Percentiles rank a stretch among this genome's conserved stretches.
Evolutionary conservation across 179 eudicot species (phyloP).

Genomic region (Sideroxylon spinosum): DNA sequence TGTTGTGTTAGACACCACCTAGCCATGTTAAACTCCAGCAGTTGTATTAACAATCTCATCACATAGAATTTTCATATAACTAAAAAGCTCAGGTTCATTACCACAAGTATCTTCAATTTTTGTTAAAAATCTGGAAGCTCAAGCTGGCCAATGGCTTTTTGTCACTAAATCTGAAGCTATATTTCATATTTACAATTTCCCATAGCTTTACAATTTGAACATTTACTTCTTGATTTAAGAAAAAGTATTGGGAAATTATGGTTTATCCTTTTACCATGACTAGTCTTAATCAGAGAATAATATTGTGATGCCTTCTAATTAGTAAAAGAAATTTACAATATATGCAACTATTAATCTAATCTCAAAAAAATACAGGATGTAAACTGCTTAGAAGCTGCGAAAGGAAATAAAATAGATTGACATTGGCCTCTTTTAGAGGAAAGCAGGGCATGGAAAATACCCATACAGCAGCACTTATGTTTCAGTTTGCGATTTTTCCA

Average conservation of each 20-base stretch:
- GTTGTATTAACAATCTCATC: not conserved
- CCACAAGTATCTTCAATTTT: not conserved
- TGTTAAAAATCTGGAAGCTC: no score
- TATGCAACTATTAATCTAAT: not conserved
- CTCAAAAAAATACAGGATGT: not conserved
- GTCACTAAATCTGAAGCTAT: no score
- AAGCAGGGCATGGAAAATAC: not conserved
- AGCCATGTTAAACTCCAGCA: not conserved
- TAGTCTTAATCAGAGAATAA: no score
- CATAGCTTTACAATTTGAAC: no score
- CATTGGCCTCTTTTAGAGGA: not conserved
- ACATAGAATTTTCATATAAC: constrained; percentile 7
- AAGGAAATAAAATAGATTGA: not conserved
- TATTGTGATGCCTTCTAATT: no score
- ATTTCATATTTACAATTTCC: no score
- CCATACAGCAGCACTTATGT: not conserved
- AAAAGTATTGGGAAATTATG: no score
- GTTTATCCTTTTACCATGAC: not conserved
- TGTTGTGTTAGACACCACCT: not conserved
- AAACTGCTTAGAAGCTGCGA: not conserved
- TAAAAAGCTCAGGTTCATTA: not conserved
- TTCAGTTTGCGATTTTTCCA: no score
- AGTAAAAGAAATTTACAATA: no score
- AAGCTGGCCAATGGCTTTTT: no score
- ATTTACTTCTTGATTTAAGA: no score